Evolutionary conservation across 352 stramenopile genomes (phyloP), one percentile per base, ranked within the genome.

Genomic region (Phytophthora cactorum): DNA sequence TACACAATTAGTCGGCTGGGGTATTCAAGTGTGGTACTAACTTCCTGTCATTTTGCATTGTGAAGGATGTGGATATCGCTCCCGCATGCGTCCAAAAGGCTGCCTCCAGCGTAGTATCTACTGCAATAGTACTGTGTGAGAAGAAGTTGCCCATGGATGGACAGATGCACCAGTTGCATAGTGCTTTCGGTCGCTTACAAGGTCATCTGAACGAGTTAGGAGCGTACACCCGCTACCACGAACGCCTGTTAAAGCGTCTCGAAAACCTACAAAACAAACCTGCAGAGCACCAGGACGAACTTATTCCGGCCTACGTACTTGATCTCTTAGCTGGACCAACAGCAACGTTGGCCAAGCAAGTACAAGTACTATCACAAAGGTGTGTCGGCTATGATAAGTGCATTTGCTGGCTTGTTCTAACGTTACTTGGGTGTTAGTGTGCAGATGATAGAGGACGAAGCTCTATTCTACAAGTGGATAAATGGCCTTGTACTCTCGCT

Each of bases 401-500:
- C 6, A 31, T 31, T 17, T 29, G 25, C 28, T 31, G 28, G 5
- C 61, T 36, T 45, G 6, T 29, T 38, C 22, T 66, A 17, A 68
- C 44, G 5, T 17, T 39, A 27, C 11, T 55, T 52, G 12, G 4
- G 45, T 53, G n/a, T n/a, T 46, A 86, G 76, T 31, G 38, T 92
- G 6, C 70, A 89, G 57, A 82, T 90, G 72, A 51, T 83, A 14
- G 73, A 87, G 39, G 72, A 91, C 31, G 79, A 92, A 63, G 72
- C 76, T 38, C 53, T 84, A 8, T 89, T 91, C 14, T 90, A 89
- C 75, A 90, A 91, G 66, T 90, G 81, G 83, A 74, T 89, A 53
- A 90, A 91, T 46, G 64, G 81, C 11, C 52, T 91, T 15, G 64
- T 90, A 6, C 53, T 74, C n/a, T 63, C 57, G 15, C 17, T 77